phyloP scores from a whole-genome alignment of 768 basidiomycete species.

The Royoungia palumana region DNA sequence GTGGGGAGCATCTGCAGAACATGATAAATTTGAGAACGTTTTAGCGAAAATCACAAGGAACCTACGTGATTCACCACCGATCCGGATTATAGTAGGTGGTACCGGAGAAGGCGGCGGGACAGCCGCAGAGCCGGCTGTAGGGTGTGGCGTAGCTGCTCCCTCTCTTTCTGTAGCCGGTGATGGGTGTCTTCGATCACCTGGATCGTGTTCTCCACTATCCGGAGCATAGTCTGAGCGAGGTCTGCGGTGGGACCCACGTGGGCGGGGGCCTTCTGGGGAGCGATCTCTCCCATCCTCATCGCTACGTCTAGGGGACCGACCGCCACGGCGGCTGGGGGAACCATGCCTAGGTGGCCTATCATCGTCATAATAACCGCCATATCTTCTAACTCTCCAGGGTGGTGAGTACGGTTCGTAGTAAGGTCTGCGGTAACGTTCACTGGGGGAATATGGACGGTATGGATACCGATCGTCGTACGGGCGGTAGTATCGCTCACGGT shows the following conservation, averaged over 20 bases:
- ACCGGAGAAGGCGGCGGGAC: constrained; percentile 19
- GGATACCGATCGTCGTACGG: constrained; percentile 15
- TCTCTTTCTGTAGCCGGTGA: constrained; percentile 13
- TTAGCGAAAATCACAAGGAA: background rate
- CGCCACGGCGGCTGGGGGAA: background rate
- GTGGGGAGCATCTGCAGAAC: constrained; percentile 15
- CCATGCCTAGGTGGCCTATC: background rate
- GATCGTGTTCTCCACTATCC: constrained; percentile 11
- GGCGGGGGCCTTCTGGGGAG: constrained; percentile 11
- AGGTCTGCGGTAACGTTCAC: constrained; percentile 12
- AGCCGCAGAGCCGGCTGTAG: background rate
- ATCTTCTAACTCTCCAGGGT: constrained; percentile 4
- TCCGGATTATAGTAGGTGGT: constrained; percentile 30
- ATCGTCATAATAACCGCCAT: constrained; percentile 1
- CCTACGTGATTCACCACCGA: constrained; percentile 25
- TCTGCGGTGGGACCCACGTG: constrained; percentile 1
- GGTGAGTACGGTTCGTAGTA: constrained; percentile 9
- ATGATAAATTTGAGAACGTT: constrained; percentile 2
- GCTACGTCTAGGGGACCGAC: background rate
- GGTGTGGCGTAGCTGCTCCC: background rate
- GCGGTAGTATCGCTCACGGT: constrained; percentile 6
- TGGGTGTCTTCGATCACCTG: constrained; percentile 12
- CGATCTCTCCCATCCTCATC: background rate
- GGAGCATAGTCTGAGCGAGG: constrained; percentile 11
- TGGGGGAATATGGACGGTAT: constrained; percentile 14